phyloP scores from a whole-genome alignment of 2,329 filamentous ascomycete genomes.

The Aureobasidium uvarum region DNA sequence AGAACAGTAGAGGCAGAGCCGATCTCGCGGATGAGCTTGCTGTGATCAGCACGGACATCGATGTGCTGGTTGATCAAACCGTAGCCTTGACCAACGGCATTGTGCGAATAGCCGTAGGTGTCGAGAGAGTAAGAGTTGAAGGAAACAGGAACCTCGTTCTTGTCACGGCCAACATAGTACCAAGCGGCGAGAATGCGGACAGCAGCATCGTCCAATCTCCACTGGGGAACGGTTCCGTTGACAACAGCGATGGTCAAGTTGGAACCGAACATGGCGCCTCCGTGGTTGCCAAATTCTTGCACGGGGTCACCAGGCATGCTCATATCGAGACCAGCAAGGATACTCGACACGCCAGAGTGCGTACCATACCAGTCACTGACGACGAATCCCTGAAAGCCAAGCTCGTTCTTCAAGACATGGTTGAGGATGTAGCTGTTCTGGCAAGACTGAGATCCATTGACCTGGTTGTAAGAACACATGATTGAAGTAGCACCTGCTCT shows the following conservation, averaged over 20 bases:
- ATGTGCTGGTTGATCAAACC: constrained; percentile 67
- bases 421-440: constrained; percentile 64
- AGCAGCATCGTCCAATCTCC: constrained; percentile 46
- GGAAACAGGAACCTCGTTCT: constrained; percentile 46
- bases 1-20: constrained; percentile 52
- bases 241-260: constrained; percentile 35
- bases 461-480: constrained; percentile 63
- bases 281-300: constrained; percentile 31
- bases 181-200: constrained; percentile 49
- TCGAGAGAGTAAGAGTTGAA: constrained; percentile 49
- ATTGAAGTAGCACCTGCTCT: constrained; percentile 57
- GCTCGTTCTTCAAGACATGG: constrained; percentile 65
- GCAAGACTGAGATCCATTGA: constrained; percentile 71
- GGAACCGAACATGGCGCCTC: constrained; percentile 31
- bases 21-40: constrained; percentile 64
- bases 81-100: constrained; percentile 57
- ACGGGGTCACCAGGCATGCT: constrained; percentile 57
- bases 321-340: constrained; percentile 63
- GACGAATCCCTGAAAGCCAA: constrained; percentile 66
- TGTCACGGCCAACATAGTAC: constrained; percentile 53
- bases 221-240: constrained; percentile 36
- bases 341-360: constrained; percentile 62
- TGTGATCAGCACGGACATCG: constrained; percentile 74
- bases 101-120: constrained; percentile 68
- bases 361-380: constrained; percentile 66